These are phyloP conservation scores for Xylariomycetidae sp. DNA, from an alignment of 2,329 filamentous ascomycete genomes.

Conservation along the genomic window DNA sequence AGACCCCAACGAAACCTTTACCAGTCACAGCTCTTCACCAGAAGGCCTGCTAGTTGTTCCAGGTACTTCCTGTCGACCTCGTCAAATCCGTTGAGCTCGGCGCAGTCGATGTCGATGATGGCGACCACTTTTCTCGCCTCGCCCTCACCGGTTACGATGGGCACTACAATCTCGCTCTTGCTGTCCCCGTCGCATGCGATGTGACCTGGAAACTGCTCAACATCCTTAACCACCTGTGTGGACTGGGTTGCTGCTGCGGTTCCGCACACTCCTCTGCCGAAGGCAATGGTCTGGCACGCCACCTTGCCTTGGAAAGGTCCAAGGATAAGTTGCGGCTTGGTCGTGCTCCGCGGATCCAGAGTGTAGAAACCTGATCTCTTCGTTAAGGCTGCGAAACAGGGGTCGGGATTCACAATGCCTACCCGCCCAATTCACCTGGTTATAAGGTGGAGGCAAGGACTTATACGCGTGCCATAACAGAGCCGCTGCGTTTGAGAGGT, in stretches of 20 bases:
- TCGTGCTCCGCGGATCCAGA: conserved; percentile 41
- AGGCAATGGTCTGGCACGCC: conserved; percentile 71
- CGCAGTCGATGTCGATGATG: conserved; percentile 77
- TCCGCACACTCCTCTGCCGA: conserved; percentile 71
- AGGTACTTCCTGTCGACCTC: conserved; percentile 59
- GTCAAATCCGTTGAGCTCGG: conserved; percentile 60
- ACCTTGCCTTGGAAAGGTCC: conserved; percentile 77
- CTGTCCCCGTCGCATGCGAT: conserved; percentile 76
- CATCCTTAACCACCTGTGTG: conserved; percentile 65
- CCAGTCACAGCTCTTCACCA: conserved; percentile 62
- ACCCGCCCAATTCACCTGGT: conserved; percentile 72
- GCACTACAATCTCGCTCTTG: conserved; percentile 77
- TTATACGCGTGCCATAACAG: conserved; percentile 76
- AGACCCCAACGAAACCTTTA: conserved; percentile 18
- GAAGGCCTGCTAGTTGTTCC: conserved; percentile 57
- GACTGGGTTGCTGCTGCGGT: conserved; percentile 52
- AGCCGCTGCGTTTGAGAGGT: conserved; percentile 69
- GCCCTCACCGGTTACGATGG: conserved; percentile 43
- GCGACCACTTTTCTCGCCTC: conserved; percentile 50
- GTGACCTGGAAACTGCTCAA: conserved; percentile 70
- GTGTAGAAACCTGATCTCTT: conserved; percentile 62
- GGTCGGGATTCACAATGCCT: conserved; percentile 12
- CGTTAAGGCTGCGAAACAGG: no score
- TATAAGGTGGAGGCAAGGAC: conserved; percentile 60
- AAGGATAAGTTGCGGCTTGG: conserved; percentile 55